phyloP scores from a whole-genome alignment of 2,329 filamentous ascomycete species.

The Allantophomopsis lycopodina region DNA sequence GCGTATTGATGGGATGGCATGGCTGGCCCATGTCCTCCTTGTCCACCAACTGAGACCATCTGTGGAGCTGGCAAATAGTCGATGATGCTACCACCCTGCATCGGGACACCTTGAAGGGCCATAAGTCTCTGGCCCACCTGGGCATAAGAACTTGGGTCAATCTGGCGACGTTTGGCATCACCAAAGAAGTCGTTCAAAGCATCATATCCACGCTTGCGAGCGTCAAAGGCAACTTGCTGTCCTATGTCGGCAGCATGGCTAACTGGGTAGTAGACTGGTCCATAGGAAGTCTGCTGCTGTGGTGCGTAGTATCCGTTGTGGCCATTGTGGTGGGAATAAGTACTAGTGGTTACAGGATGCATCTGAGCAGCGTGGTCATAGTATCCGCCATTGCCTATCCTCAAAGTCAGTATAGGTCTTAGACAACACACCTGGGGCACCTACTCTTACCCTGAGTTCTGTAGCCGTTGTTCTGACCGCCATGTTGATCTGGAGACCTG shows the following conservation, averaged over 20 bases:
- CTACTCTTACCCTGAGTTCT: conserved; percentile 39
- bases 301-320: conserved; percentile 36
- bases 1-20: conserved; percentile 70
- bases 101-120: conserved; percentile 59
- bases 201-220: conserved; percentile 74
- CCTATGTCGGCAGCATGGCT: conserved; percentile 51
- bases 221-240: conserved; percentile 50
- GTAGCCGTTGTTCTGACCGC: conserved; percentile 27
- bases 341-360: conserved; percentile 35
- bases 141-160: conserved; percentile 80
- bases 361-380: conserved; percentile 54
- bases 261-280: conserved; percentile 69
- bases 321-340: conserved; percentile 36
- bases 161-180: conserved; percentile 78
- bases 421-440: conserved; percentile 1
- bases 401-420: too few species aligned
- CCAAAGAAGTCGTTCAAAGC: conserved; percentile 90
- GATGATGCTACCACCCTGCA: conserved; percentile 37
- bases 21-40: conserved; percentile 32
- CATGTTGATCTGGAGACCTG: conserved; percentile 17
- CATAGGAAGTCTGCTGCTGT: conserved; percentile 40
- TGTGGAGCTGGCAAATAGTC: conserved; percentile 41
- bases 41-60: conserved; percentile 38
- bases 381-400: conserved; percentile 22
- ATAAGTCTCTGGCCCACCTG: conserved; percentile 84